A percentile compares a stretch with the other conserved stretches of the same genome.
These are phyloP conservation scores for Platanthera guangdongensis DNA, from an alignment of 106 monocot genomes.

Conservation along the genomic window DNA sequence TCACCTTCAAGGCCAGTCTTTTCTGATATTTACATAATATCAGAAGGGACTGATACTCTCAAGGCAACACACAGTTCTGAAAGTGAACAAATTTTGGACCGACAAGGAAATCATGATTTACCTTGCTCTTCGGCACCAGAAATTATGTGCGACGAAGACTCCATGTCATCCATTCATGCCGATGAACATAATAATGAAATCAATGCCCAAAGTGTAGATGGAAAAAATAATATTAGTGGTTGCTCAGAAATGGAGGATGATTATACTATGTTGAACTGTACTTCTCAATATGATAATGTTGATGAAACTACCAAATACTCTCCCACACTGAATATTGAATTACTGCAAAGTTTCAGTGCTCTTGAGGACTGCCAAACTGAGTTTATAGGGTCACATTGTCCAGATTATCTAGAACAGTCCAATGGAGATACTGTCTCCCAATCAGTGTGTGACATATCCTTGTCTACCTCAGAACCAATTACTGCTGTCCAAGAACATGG, in stretches of 20 bases:
- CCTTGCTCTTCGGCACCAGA: constrained; percentile 6
- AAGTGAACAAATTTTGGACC: neutral
- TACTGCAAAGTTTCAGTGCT: neutral
- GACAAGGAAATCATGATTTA: constrained; percentile 10
- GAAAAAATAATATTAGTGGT: neutral
- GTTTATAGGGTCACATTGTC: neutral
- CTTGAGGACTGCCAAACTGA: constrained; percentile 8
- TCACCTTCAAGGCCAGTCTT: constrained; percentile 7
- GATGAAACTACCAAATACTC: constrained; percentile 7
- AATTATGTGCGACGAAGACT: constrained; percentile 9
- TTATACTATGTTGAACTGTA: constrained; percentile 1
- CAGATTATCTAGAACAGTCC: neutral
- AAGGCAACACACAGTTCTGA: neutral
- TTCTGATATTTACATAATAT: constrained; percentile 6
- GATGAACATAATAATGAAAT: constrained; percentile 17
- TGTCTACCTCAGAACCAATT: constrained; percentile 17
- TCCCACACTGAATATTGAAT: neutral
- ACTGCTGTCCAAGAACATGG: neutral
- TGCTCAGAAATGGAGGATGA: constrained; percentile 8
- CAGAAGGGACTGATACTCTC: constrained; percentile 3
- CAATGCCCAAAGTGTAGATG: constrained; percentile 6
- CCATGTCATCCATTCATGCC: neutral
- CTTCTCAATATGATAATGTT: constrained; percentile 5
- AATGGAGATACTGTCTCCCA: constrained; percentile 10
- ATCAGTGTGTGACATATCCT: constrained; percentile 8